Conservation (phyloP, 2,329 filamentous ascomycete species). For the Davidsoniella virescens region DNA sequence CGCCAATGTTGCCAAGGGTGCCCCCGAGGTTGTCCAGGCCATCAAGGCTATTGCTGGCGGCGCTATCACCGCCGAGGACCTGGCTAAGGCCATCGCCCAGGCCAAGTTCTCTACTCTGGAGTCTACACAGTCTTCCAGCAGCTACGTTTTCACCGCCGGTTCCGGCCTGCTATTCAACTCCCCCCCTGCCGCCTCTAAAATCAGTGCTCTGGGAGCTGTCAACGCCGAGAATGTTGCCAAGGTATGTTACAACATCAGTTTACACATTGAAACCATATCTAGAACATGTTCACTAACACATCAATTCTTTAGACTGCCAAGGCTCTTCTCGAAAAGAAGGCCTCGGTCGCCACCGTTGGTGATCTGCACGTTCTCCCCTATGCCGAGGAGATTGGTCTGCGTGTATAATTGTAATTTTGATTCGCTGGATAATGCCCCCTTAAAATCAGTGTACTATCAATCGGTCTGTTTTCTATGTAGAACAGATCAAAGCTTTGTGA, state of each 20-base stretch:
- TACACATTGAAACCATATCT: not conserved
- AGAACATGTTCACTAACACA: conserved; percentile 17
- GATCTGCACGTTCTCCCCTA: conserved; percentile 84
- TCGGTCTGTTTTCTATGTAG: conserved; percentile 10
- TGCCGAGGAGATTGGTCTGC: conserved; percentile 84
- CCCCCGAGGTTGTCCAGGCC: conserved; percentile 61
- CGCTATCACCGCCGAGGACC: conserved; percentile 62
- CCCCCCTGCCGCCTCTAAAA: conserved; percentile 68
- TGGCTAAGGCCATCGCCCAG: conserved; percentile 79
- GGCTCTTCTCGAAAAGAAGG: conserved; percentile 72
- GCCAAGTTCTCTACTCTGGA: conserved; percentile 89
- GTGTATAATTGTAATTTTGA: conserved; percentile 50
- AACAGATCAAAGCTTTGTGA: conserved; percentile 24
- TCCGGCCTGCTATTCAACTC: conserved; percentile 66
- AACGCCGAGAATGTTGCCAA: conserved; percentile 54
- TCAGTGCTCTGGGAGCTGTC: conserved; percentile 65
- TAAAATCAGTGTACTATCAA: conserved; percentile 16
- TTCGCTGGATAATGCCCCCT: conserved; percentile 12
- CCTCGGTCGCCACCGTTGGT: conserved; percentile 75
- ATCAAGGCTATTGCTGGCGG: conserved; percentile 69
- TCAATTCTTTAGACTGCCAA: conserved; percentile 56
- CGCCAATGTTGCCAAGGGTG: conserved; percentile 53
- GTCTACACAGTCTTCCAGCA: conserved; percentile 58
- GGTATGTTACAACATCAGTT: not conserved
- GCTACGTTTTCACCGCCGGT: conserved; percentile 69